phyloP scores from a whole-genome alignment of 73 alveolate species.

The Stentor coeruleus region DNA sequence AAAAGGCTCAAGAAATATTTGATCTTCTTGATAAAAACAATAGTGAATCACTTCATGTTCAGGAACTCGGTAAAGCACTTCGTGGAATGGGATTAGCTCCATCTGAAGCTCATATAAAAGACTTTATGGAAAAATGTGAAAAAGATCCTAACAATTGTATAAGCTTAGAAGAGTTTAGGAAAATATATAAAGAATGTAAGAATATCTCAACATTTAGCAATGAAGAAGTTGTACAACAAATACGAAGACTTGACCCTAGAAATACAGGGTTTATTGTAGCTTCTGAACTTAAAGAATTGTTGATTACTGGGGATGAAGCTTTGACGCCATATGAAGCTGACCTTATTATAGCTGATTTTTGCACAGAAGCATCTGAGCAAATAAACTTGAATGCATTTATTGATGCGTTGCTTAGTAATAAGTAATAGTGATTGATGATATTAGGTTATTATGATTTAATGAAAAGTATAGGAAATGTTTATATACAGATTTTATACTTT shows the following conservation, averaged over 20 bases:
- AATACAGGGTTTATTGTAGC: not conserved
- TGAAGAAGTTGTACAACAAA: not conserved
- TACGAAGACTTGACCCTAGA: constrained; percentile 7
- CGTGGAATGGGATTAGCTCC: constrained; percentile 22
- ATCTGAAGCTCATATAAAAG: not conserved
- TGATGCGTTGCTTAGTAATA: not conserved
- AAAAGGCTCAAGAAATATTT: not conserved
- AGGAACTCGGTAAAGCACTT: constrained; percentile 1
- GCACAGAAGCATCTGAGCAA: not conserved
- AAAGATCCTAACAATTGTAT: constrained; percentile 15
- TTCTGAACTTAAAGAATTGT: not conserved
- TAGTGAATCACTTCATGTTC: not conserved
- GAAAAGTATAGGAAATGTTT: no score
- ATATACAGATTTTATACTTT: no score
- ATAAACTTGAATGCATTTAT: not conserved
- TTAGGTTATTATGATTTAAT: no score
- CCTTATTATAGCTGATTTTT: constrained; percentile 26
- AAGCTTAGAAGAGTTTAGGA: not conserved
- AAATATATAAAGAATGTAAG: not conserved
- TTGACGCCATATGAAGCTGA: constrained; percentile 26
- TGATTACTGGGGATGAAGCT: constrained; percentile 14
- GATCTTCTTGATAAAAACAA: not conserved
- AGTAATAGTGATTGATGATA: no score
- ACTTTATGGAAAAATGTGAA: not conserved
- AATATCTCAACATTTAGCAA: not conserved